Evolutionary conservation across 148 eudicot genomes (phyloP).

Genomic region (Spergularia marina): DNA sequence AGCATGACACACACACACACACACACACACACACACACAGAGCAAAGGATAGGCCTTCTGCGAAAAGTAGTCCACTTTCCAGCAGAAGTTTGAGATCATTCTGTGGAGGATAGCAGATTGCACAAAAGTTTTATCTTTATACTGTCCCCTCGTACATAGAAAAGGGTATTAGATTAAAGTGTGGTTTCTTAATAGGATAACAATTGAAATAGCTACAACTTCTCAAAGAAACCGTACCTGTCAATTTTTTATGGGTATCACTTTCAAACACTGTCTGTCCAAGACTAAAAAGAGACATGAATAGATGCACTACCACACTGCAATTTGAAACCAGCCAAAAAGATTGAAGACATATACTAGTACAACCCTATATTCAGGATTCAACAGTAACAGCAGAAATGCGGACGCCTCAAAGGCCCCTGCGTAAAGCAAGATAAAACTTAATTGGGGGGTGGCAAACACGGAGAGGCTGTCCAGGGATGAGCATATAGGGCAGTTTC

Average conservation of each 20-base stretch:
- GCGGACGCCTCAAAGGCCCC: too few relatives aligned
- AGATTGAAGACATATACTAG: not conserved
- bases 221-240: constrained; percentile 45
- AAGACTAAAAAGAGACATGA: not conserved
- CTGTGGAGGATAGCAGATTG: too few relatives aligned
- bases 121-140: not conserved
- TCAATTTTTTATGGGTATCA: constrained; percentile 1
- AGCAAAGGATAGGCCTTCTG: too few relatives aligned
- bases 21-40: too few relatives aligned
- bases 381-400: too few relatives aligned
- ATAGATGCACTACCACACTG: not conserved
- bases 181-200: not conserved
- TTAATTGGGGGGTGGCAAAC: too few relatives aligned
- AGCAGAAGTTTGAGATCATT: too few relatives aligned
- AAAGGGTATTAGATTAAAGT: not conserved
- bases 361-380: not conserved
- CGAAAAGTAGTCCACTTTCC: too few relatives aligned
- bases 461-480: too few relatives aligned
- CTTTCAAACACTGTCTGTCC: not conserved
- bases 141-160: not conserved
- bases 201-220: not conserved
- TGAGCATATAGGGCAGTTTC: too few relatives aligned
- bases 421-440: too few relatives aligned
- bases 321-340: not conserved
- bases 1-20: too few relatives aligned